These are phyloP conservation scores for Trichoderma sp. DNA, from an alignment of 2,329 filamentous ascomycete species.

Conservation along the genomic window DNA sequence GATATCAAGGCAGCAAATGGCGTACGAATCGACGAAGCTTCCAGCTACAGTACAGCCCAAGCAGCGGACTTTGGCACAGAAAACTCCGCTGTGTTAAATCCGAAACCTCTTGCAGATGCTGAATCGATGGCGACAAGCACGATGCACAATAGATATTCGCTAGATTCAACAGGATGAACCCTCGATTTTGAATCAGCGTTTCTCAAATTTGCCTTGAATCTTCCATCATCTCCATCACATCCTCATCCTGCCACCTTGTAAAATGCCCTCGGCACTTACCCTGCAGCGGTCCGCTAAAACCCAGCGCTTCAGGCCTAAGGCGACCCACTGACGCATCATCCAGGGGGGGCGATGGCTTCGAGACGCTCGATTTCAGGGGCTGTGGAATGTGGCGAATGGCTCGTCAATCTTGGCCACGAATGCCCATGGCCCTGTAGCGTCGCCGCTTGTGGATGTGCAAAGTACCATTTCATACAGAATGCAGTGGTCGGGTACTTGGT, in stretches of 20 bases:
- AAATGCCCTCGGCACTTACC: not conserved
- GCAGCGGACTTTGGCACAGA: not conserved
- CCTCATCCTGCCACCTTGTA: not conserved
- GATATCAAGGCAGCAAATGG: conserved; percentile 18
- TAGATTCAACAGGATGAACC: not conserved
- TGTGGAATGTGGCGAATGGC: conserved; percentile 18
- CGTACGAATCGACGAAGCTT: conserved; percentile 19
- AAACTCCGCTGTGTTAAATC: conserved; percentile 2
- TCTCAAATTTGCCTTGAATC: not conserved
- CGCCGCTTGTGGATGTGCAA: not conserved
- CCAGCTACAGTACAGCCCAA: not conserved
- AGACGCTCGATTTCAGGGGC: conserved; percentile 15
- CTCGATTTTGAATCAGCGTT: too few species aligned
- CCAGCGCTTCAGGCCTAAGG: not conserved
- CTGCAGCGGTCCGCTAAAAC: not conserved
- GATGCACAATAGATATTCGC: not conserved
- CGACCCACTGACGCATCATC: conserved; percentile 16
- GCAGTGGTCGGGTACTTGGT: not conserved
- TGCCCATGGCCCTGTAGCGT: not conserved
- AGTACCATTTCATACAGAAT: not conserved
- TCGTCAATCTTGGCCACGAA: not conserved
- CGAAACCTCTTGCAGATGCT: not conserved
- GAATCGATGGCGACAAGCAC: not conserved
- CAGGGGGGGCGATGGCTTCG: conserved; percentile 5
- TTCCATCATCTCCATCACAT: not conserved